A percentile compares a stretch with the other conserved stretches of the same genome.
phyloP scores from a whole-genome alignment of 345 rosid genomes.

The Melaleuca alternifolia region DNA sequence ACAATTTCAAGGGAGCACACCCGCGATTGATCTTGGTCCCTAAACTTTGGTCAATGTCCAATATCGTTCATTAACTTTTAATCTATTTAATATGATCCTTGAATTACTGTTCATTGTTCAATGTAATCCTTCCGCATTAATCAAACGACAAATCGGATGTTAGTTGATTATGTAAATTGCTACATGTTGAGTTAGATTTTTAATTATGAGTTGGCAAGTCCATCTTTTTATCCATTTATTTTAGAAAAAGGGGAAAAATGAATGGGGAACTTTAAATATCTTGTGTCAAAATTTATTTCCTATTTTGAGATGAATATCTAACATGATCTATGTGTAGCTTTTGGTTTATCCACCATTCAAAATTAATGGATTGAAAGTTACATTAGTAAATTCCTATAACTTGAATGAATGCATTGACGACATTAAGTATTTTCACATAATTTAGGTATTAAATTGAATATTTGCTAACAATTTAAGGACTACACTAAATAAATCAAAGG shows the following conservation, averaged over 20 bases:
- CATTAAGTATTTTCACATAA: background rate
- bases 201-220: rapidly evolving
- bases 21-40: background rate
- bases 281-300: rapidly evolving
- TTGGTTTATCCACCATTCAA: background rate
- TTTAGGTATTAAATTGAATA: background rate
- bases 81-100: too few relatives aligned
- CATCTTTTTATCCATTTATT: background rate
- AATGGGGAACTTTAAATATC: background rate
- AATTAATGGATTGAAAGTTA: background rate
- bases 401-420: background rate
- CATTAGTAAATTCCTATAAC: background rate
- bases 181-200: background rate
- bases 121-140: background rate
- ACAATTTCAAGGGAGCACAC: background rate
- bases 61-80: too few relatives aligned
- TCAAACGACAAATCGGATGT: background rate
- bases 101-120: too few relatives aligned
- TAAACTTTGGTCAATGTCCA: too few relatives aligned
- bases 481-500: background rate
- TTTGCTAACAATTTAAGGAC: background rate
- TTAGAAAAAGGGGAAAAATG: background rate
- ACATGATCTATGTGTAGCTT: background rate
- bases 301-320: background rate
- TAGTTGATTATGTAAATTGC: background rate